Base-by-base conservation (phyloP, 179 eudicot genomes). In the Actinidia polygama region DNA sequence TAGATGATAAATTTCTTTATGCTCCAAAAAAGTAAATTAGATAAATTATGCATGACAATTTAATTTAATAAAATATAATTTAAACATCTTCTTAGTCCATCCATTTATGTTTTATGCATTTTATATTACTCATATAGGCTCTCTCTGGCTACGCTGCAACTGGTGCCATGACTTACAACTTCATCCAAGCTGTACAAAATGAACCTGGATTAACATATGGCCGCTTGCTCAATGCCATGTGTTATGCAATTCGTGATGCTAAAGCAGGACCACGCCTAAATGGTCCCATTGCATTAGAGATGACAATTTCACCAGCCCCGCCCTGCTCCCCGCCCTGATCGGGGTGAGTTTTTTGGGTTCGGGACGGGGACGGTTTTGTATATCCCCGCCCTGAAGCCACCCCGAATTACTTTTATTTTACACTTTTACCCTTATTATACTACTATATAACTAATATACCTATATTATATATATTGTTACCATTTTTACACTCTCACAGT, bases 111-210 rank as follows among this genome's bases (percentile, higher is more conserved):
- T 36, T 73, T 11, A 14, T 49, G 58, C 30, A 49, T 50, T 72
- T 73, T 23, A 14, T 10, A 16, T 26, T 51, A 62, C 26, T 75
- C 40, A 19, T 73, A 79, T 83, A 89, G 90, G 85, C 83, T 70
- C 72, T 87, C 61, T 10, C 89, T 16, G 87, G 88, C 51, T 36
- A 66, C 19, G 14, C 84, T 79, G 78, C 71, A 5, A 53, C 62
- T 24, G 90, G 92, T 79, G 90, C 88, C 51, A 62, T 90, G 85
- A 88, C 92, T 16, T 85, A 84, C 71, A 89, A 89, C 88, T 87
- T 89, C 83, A 83, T 88, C 77, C 85, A 88, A 85, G 83, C 89
- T 23, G 69, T 86, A 44, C 75, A 81, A 84, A 75, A 73, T 7
- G 88, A 86, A 63, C 80, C 80, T 12, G 71, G 78, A 40, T 46